Evolutionary conservation across 257 asterid genomes (phyloP).

Genomic region (Solanum etuberosum): DNA sequence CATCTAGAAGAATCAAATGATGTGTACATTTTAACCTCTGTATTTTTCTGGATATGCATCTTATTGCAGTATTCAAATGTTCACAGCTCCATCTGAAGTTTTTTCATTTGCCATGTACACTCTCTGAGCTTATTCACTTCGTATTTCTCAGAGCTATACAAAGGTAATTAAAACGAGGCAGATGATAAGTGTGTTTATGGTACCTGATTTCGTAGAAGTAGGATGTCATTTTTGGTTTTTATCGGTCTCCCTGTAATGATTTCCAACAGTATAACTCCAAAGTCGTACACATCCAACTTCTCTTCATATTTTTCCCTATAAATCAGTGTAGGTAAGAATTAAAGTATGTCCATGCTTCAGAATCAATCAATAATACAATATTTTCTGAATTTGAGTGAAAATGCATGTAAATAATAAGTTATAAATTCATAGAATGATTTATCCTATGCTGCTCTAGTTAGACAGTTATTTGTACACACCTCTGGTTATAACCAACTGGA

Average conservation of each 20-base stretch:
- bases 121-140: background rate
- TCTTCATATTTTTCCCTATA: slow-evolving; percentile 53
- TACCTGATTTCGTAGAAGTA: slow-evolving; percentile 54
- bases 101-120: background rate
- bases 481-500: slow-evolving; percentile 32
- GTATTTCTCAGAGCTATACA: background rate
- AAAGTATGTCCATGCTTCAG: background rate
- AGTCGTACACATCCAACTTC: slow-evolving; percentile 58
- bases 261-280: slow-evolving; percentile 73
- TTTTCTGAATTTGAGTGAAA: background rate
- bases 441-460: background rate
- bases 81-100: background rate
- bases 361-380: background rate
- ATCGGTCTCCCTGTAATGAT: slow-evolving; percentile 50
- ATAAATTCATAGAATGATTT: background rate
- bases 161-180: background rate
- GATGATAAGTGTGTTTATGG: background rate
- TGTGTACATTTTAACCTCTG: background rate
- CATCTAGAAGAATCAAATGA: background rate
- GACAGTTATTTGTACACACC: slow-evolving; percentile 25
- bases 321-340: background rate
- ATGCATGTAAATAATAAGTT: background rate
- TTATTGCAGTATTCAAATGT: background rate
- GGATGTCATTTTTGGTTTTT: slow-evolving; percentile 33
- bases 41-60: background rate